Evolutionary conservation across 805 yeast species (phyloP).

Genomic region (Pichia ethanolica): DNA sequence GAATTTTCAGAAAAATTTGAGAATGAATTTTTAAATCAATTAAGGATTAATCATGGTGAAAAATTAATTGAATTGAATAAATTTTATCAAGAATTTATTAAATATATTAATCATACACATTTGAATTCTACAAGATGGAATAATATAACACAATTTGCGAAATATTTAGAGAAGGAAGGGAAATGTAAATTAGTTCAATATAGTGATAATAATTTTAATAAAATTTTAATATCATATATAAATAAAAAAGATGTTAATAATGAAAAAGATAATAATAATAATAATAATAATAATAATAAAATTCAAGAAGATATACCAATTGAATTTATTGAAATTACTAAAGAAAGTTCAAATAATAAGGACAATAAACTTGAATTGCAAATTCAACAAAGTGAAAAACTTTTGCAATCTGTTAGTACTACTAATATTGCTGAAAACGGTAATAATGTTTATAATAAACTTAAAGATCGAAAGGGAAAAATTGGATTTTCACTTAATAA

Average conservation of each 20-base stretch:
- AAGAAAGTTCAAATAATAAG: too few species aligned
- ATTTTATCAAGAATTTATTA: slow-evolving; percentile 85
- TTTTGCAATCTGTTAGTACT: neutral
- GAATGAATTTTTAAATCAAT: slow-evolving; percentile 52
- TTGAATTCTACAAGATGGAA: slow-evolving; percentile 84
- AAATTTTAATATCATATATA: too few species aligned
- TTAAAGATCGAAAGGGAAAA: neutral
- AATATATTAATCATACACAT: slow-evolving; percentile 77
- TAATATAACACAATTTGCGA: slow-evolving; percentile 39
- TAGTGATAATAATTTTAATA: too few species aligned
- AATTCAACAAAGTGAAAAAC: too few species aligned
- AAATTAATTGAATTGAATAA: slow-evolving; percentile 72
- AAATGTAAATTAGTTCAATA: neutral
- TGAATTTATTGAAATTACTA: neutral
- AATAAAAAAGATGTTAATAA: too few species aligned
- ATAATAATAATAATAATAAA: too few species aligned
- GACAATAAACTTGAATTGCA: too few species aligned
- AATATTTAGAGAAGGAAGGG: neutral
- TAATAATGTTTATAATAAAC: too few species aligned
- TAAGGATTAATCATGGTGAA: slow-evolving; percentile 71
- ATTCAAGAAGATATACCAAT: neutral
- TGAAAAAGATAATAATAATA: too few species aligned
- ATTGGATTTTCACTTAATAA: neutral
- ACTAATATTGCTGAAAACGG: too few species aligned
- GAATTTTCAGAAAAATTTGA: slow-evolving; percentile 56